A percentile compares a stretch with the other conserved stretches of the same genome.
These are phyloP conservation scores for Fusarium sp. DNA, from an alignment of 2,329 filamentous ascomycete species.

Conservation along the genomic window DNA sequence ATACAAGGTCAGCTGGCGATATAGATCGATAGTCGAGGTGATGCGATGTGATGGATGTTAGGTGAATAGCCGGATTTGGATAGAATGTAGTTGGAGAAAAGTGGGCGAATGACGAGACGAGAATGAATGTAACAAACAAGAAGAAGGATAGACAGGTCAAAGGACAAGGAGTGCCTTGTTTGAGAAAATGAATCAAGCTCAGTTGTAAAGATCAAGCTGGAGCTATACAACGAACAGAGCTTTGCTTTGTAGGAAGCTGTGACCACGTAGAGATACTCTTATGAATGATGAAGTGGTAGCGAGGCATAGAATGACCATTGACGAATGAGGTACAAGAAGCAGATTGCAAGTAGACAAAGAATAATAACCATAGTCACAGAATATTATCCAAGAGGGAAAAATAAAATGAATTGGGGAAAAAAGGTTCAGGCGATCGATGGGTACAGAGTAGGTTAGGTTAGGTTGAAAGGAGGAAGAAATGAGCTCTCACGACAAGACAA, in stretches of 20 bases:
- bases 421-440: constrained; percentile 1
- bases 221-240: constrained; percentile 10
- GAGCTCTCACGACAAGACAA: constrained; percentile 11
- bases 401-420: constrained; percentile 1
- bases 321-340: constrained; percentile 30
- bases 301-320: constrained; percentile 35
- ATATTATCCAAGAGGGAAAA: constrained; percentile 5
- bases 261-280: constrained; percentile 1
- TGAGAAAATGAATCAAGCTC: not conserved
- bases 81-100: constrained; percentile 3
- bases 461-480: constrained; percentile 36
- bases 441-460: constrained; percentile 14
- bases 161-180: constrained; percentile 2
- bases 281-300: constrained; percentile 33
- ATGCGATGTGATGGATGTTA: not conserved
- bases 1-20: constrained; percentile 19
- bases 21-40: not conserved
- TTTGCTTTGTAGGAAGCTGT: constrained; percentile 18
- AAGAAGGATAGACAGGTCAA: not conserved
- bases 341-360: constrained; percentile 35
- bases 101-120: constrained; percentile 2
- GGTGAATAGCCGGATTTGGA: constrained; percentile 27
- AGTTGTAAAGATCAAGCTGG: not conserved
- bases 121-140: constrained; percentile 13
- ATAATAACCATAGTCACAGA: constrained; percentile 38